Base-by-base conservation (phyloP, 331 rosid genomes). In the Acacia pycnantha region DNA sequence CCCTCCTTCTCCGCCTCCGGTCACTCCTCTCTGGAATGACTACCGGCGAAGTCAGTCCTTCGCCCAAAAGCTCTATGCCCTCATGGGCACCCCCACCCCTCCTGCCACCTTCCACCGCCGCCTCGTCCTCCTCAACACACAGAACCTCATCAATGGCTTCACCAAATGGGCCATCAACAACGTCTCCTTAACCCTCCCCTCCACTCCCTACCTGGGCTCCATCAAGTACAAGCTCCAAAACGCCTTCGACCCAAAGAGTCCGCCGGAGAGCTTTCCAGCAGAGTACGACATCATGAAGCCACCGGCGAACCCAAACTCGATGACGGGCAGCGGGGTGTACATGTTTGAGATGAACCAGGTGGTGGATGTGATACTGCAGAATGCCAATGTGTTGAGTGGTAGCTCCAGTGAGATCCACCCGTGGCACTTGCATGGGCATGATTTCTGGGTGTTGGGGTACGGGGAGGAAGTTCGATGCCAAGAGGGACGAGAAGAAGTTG, bases 361-460 rank as follows among this genome's bases (percentile, higher is more conserved):
- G 0, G 90, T 92, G 26, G 97, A 92, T 21, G 84, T 92, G 37
- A 85, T 92, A 11, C 88, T 90, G 0, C 94, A 92, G 70, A 92
- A 92, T n/a, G 87, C 97, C 0, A 92, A 90, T 44, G 86, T 86
- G 0, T 4, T 92, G 22, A 18, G 0, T 0, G 74, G 6, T 0
- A 89, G 85, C 0, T 13, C 2, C 0, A 81, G 84, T 26, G 84
- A 81, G 24, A 64, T 81, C 6, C 97, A 90, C 56, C 97, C 97
- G 0, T 92, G 97, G 97, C 97, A 92, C 67, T 68, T 92, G 77
- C 97, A 92, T 50, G 97, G 97, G 1, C 97, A 92, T 44, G 93
- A 92, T 26, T 92, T 92, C 43, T 92, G 97, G 97, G 93, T 90
- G 5, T 54, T 82, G 59, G 85, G 81, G 0, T 76, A 92, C 8